Evolutionary conservation across 352 stramenopile genomes (phyloP), one percentile per base, ranked within the genome.

Genomic region (Phytophthora idaei): DNA sequence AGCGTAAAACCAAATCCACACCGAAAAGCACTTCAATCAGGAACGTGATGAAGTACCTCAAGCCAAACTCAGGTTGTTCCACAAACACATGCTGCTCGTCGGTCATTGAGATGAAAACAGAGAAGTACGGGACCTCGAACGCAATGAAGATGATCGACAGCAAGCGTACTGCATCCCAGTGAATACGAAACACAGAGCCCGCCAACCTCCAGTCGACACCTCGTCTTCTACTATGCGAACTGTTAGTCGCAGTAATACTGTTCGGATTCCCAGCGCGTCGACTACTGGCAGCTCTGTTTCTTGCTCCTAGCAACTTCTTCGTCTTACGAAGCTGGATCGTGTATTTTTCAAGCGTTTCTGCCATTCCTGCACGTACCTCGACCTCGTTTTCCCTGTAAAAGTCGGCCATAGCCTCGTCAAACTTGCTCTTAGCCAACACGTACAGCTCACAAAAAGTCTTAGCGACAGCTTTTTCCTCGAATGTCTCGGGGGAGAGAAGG

Each of bases 391-490:
- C 74, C 10, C 62, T 65, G 31, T 90, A 87, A 28, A 83, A 94
- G 34, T 82, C 75, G 9, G 44, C 41, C 10, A 92, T 57, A 0
- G 76, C 81, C 2, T 77, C 71, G 37, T 94, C 80, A 42, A 93
- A 90, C 1, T 77, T 75, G 0, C 69, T 57, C 44, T 90, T 91
- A 1, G 88, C 76, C 2, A 94, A 69, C 27, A 89, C 82, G 36
- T 92, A 92, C 1, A 94, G 61, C 47, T 94, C 86, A 21, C 84
- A 94, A 53, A 94, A 94, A 0, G 86, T 90, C 56, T 92, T 91
- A 0, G 86, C 86, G 0, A 85, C 66, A 0, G 86, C 86, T 42
- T 81, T 89, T 47, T 92, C 25, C 10, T 36, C 9, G 28, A 69
- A 65, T 15, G 21, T 28, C 9, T 89, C 83, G 0, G 83, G 79